Conservation (phyloP, 1,284 basidiomycete species). For the Leccinum cinnamomeum region DNA sequence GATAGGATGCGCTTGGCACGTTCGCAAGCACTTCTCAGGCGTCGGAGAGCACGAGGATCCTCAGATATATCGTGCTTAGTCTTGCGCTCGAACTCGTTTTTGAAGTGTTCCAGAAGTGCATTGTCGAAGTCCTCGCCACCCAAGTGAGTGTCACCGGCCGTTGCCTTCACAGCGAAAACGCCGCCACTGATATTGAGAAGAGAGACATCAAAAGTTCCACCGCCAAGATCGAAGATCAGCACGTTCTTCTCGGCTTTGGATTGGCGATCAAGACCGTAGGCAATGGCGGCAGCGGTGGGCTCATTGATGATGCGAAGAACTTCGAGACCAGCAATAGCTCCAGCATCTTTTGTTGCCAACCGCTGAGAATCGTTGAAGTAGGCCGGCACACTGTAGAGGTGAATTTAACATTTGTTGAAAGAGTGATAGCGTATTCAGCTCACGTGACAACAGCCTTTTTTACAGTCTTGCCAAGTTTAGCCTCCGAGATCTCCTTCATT, state of each 20-base stretch:
- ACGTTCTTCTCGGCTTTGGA: constrained; percentile 95
- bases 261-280: constrained; percentile 90
- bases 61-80: constrained; percentile 96
- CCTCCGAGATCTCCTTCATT: constrained; percentile 99
- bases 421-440: constrained; percentile 28
- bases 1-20: constrained; percentile 99
- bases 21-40: constrained; percentile 96
- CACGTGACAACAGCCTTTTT: constrained; percentile 95
- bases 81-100: constrained; percentile 99
- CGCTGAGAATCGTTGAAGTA: constrained; percentile 99
- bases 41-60: constrained; percentile 93
- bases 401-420: neutral
- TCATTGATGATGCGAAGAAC: constrained; percentile 98
- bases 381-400: constrained; percentile 70
- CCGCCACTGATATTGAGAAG: constrained; percentile 95
- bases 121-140: constrained; percentile 99
- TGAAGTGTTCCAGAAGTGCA: constrained; percentile 95
- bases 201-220: constrained; percentile 99
- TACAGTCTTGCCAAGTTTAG: constrained; percentile 94
- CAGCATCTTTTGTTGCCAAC: constrained; percentile 94
- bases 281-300: constrained; percentile 93
- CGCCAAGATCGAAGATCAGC: constrained; percentile 99
- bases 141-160: constrained; percentile 97
- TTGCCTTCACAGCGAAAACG: constrained; percentile 97
- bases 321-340: constrained; percentile 90